These are phyloP conservation scores for Corylus heterophylla DNA, from an alignment of 306 rosid genomes.

Conservation along the genomic window DNA sequence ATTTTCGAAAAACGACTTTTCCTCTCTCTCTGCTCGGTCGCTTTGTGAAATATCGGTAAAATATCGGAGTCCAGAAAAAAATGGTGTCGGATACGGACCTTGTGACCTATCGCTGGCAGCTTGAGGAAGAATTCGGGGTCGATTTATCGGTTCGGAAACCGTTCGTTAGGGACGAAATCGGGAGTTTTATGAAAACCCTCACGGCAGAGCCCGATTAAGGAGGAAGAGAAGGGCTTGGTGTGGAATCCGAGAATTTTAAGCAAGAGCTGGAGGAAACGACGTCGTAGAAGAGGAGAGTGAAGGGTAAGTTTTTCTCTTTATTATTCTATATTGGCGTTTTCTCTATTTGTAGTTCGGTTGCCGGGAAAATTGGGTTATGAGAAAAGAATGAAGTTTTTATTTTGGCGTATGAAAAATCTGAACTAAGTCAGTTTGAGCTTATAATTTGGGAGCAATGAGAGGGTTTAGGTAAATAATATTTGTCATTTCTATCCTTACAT, in stretches of 20 bases:
- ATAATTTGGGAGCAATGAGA: no score
- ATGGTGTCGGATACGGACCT: slow-evolving; percentile 37
- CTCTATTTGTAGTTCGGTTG: slow-evolving; percentile 18
- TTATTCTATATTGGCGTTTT: background rate
- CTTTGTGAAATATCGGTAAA: slow-evolving; percentile 7
- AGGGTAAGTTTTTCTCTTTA: slow-evolving; percentile 19
- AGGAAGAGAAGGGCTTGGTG: slow-evolving; percentile 17
- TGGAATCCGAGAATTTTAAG: slow-evolving; percentile 12
- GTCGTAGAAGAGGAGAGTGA: background rate
- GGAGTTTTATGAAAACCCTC: slow-evolving; percentile 24
- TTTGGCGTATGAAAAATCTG: background rate
- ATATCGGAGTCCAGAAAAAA: background rate
- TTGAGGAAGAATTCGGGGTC: slow-evolving; percentile 34
- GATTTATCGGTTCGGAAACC: slow-evolving; percentile 37
- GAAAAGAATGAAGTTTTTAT: background rate
- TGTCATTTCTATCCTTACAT: no score
- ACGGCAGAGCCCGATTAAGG: slow-evolving; percentile 1
- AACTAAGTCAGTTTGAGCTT: no score
- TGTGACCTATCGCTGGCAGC: slow-evolving; percentile 40
- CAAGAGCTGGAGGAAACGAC: slow-evolving; percentile 3
- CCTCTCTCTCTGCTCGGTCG: background rate
- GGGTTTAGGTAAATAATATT: no score
- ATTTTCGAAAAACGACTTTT: slow-evolving; percentile 2
- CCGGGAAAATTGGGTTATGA: slow-evolving; percentile 10
- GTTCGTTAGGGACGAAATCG: slow-evolving; percentile 36